Conservation (phyloP, 805 yeast species). For the Naumovozyma dairenensis region DNA sequence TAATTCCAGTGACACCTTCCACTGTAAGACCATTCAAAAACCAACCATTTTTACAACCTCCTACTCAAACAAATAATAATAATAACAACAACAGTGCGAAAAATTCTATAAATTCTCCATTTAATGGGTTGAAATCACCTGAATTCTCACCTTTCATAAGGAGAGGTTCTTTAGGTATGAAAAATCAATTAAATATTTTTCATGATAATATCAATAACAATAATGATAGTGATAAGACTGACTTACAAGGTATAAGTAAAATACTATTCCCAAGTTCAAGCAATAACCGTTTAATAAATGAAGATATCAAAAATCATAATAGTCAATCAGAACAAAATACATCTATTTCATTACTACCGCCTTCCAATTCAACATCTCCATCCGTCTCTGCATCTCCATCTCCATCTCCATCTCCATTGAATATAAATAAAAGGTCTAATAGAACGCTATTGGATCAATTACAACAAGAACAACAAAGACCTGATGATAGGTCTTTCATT, state of each 20-base stretch:
- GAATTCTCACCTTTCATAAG: conserved; percentile 23
- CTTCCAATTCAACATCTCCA: neutral
- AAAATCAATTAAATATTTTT: conserved; percentile 7
- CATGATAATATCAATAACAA: conserved; percentile 2
- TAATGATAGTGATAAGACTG: conserved; percentile 4
- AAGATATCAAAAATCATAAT: too few relatives aligned
- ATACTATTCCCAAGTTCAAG: conserved; percentile 22
- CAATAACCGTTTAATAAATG: too few relatives aligned
- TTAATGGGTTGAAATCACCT: conserved; percentile 26
- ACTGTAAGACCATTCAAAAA: conserved; percentile 12
- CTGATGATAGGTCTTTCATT: too few relatives aligned
- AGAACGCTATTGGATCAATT: too few relatives aligned
- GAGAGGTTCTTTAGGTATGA: conserved; percentile 9
- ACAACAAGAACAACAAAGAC: too few relatives aligned
- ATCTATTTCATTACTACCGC: neutral
- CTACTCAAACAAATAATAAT: conserved; percentile 1
- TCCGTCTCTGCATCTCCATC: neutral
- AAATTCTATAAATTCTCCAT: conserved; percentile 8
- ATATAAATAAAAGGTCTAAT: too few relatives aligned
- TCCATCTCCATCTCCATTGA: too few relatives aligned
- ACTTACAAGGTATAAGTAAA: conserved; percentile 15
- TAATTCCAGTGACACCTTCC: conserved; percentile 21
- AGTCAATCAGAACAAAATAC: conserved; percentile 12
- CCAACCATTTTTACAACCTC: conserved; percentile 12
- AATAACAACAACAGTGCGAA: neutral